Conservation (phyloP, 2,329 filamentous ascomycete genomes). For the Fusarium albosuccineum region DNA sequence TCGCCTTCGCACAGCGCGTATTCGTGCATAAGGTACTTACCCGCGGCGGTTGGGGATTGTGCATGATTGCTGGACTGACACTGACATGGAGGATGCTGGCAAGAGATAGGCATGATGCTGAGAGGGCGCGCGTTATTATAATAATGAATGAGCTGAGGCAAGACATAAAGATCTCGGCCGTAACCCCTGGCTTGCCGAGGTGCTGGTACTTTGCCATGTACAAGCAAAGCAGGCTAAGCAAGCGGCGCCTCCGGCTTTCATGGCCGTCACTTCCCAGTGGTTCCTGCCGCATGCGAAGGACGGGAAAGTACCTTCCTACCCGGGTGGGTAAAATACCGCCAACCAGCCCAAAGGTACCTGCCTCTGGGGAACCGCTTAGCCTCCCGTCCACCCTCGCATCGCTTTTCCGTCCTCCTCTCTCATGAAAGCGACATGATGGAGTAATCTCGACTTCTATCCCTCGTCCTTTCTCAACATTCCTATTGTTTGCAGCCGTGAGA, state of each 20-base stretch:
- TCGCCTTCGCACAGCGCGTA: no score
- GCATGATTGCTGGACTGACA: no score
- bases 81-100: no score
- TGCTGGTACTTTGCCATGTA: not conserved
- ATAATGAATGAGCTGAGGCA: no score
- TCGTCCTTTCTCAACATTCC: not conserved
- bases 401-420: not conserved
- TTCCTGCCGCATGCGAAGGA: slow-evolving; percentile 3
- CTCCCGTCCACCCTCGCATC: slow-evolving; percentile 9
- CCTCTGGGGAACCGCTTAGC: slow-evolving; percentile 12
- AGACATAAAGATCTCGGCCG: not conserved
- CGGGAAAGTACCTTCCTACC: slow-evolving; percentile 6
- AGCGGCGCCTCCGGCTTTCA: slow-evolving; percentile 34
- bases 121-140: no score
- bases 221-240: slow-evolving; percentile 13
- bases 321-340: slow-evolving; percentile 9
- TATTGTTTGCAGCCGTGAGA: no score
- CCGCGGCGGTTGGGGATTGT: no score
- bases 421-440: not conserved
- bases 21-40: no score
- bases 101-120: no score
- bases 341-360: slow-evolving; percentile 25
- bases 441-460: not conserved
- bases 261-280: slow-evolving; percentile 33
- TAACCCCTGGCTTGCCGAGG: slow-evolving; percentile 12